Evolutionary conservation across 2,329 filamentous ascomycete species (phyloP), one percentile per base, ranked within the genome.

Genomic region (Fusarium virguliforme): DNA sequence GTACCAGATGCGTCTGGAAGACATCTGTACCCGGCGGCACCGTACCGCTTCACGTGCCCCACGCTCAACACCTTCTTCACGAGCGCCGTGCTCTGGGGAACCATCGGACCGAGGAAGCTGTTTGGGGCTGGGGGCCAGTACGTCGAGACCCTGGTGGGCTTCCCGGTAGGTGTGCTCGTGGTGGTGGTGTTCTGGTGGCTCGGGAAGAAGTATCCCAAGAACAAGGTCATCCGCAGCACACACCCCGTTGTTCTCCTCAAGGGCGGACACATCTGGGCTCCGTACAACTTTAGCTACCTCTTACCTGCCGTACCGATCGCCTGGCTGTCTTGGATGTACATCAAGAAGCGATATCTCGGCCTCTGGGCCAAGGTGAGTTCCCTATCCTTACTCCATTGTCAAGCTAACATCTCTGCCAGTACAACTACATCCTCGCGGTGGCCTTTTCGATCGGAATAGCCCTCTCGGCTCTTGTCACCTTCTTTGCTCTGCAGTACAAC

Each of bases 351-450:
- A 10, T 84, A 82, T 71, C 79, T 85, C 28, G 81, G 76, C 4
- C 83, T 86, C 68, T 88, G 86, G 85, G 81, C 83, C 62, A 86
- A 86, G 74, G 79, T 76, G 68, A 6, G 9, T 22, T 4, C 0
- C 8, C 1, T 3, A 3, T 4, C 18, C n/a, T 4, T 9, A 6
- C 4, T 28, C 10, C 12, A 1, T 2, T 22, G 6, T 5, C 7
- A 15, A 4, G 22, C 72, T 77, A 55, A 78, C 63, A 18, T 18
- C 18, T 6, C 8, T 40, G 3, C 77, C 62, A 83, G 80, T 81
- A 82, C 73, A 82, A 85, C 74, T 86, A 84, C 62, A 84, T 86
- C 22, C 77, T 86, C 3, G 85, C 85, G 1, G 83, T 85, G 0
- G 80, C 84, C 1, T 82, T 85, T 60, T 83, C 80, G 1, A 78